Percentiles rank a stretch among this genome's conserved stretches.
Conservation (phyloP, 148 eudicot genomes). For the Rhododendron williamsianum region DNA sequence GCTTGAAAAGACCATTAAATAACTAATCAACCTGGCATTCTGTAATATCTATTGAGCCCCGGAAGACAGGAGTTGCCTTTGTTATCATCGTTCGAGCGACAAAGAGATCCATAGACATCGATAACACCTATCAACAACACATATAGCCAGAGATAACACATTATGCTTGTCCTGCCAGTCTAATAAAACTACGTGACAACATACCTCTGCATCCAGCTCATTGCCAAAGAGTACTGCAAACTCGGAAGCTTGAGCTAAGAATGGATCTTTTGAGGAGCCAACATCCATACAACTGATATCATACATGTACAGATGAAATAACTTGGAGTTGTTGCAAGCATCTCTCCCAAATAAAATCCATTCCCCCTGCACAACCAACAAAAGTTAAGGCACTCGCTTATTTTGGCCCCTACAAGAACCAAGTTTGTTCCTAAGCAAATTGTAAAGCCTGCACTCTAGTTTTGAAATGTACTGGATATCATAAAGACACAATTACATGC, state of each 20-base stretch:
- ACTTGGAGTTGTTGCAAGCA: conserved; percentile 37
- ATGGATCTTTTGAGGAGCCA: conserved; percentile 80
- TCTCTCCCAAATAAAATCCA: conserved; percentile 88
- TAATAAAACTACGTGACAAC: background rate
- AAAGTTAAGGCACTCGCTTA: background rate
- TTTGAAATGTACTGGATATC: background rate
- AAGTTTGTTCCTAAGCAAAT: background rate
- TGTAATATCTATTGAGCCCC: conserved; percentile 61
- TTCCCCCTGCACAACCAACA: conserved; percentile 60
- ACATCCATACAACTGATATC: conserved; percentile 60
- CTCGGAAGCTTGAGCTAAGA: conserved; percentile 72
- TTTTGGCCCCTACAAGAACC: background rate
- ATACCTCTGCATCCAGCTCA: conserved; percentile 99
- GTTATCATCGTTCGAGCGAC: conserved; percentile 87
- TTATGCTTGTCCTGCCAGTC: conserved; percentile 2
- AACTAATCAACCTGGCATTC: conserved; percentile 55
- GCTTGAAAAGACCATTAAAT: conserved; percentile 7
- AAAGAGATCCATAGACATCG: conserved; percentile 99
- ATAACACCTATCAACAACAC: conserved; percentile 57
- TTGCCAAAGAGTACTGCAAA: conserved; percentile 84
- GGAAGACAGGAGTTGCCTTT: conserved; percentile 71
- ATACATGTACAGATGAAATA: conserved; percentile 70
- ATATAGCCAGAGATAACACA: background rate
- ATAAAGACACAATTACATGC: background rate
- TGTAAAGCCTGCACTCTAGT: background rate